These are phyloP conservation scores for Puccinia novopanici DNA, from an alignment of 1,284 basidiomycete species.

Conservation along the genomic window DNA sequence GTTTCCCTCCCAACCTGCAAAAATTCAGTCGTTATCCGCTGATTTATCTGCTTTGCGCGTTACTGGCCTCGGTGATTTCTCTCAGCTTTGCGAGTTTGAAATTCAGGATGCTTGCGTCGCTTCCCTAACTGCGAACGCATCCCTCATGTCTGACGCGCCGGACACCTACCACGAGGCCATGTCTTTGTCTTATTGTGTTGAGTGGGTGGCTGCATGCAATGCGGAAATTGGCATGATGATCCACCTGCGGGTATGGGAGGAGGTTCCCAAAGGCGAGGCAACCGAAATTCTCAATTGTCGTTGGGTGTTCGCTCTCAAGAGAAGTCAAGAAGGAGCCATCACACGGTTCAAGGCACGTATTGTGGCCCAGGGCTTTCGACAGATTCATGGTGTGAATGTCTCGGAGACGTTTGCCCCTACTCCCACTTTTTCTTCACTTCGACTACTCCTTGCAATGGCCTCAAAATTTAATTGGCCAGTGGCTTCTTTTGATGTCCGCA, in stretches of 20 bases:
- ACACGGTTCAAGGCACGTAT: background rate
- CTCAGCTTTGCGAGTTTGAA: background rate
- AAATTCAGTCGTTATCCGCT: background rate
- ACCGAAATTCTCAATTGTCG: background rate
- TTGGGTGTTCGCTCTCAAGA: slow-evolving; percentile 4
- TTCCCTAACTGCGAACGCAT: no score
- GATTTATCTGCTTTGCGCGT: background rate
- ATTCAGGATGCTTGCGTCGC: slow-evolving; percentile 7
- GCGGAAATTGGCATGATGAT: no score
- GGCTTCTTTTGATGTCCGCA: no score
- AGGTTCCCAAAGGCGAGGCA: background rate
- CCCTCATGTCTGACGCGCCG: background rate
- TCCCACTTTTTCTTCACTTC: no score
- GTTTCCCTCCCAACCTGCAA: background rate
- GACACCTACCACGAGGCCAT: background rate
- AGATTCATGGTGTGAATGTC: no score
- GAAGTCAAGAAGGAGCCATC: background rate
- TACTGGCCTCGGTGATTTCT: background rate
- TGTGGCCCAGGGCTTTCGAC: no score
- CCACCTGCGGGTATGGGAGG: background rate
- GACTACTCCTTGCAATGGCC: no score
- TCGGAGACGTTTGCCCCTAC: no score
- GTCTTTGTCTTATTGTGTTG: background rate
- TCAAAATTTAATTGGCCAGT: no score
- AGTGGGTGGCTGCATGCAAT: background rate